Base-by-base conservation (phyloP, 208 protist genomes). In the Entamoeba invadens region DNA sequence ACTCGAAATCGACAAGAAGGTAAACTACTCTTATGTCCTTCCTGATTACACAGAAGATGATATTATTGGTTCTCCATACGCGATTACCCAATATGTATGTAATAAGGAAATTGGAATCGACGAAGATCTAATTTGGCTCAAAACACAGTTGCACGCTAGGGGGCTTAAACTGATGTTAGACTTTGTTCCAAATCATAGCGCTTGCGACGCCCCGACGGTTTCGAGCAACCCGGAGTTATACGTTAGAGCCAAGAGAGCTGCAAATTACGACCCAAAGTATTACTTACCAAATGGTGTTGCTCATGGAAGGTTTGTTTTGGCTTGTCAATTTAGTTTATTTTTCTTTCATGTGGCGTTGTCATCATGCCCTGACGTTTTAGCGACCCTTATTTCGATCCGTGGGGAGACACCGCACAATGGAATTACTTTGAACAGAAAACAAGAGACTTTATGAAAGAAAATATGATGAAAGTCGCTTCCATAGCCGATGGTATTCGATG, bases 21-120 rank as follows among this genome's bases (percentile, higher is more conserved):
- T 91, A 44, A 92, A 72, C 38, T 97, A 96, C 91, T 44, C 18
- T 12, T 46, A 94, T 46, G 50, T 96, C 8, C 93, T 97, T 45
- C 96, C 96, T 45, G 96, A 96, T 46, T 97, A 92, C 92, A 94
- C 45, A 3, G 21, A 94, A 47, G 96, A 95, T 44, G 96, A 97
- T 93, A 95, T 97, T 68, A 97, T 97, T 92, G 96, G 96, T 38
- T 97, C 95, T 46, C 96, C 96, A 21, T 97, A 96, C 93, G 96
- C 96, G 8, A 94, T 97, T 25, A 94, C 93, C 0, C 51, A 96
- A 2, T 97, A 97, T 92, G 51, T 91, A 4, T 25, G 91, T 38
- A 97, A 97, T 46, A 10, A 93, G n/a, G 92, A 95, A 44, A 44
- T 97, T 44, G 96, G 96, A 4, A 72, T 46, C 3, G 91, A 94